phyloP scores from a whole-genome alignment of 2,329 filamentous ascomycete genomes.

The Alternaria gaisen region DNA sequence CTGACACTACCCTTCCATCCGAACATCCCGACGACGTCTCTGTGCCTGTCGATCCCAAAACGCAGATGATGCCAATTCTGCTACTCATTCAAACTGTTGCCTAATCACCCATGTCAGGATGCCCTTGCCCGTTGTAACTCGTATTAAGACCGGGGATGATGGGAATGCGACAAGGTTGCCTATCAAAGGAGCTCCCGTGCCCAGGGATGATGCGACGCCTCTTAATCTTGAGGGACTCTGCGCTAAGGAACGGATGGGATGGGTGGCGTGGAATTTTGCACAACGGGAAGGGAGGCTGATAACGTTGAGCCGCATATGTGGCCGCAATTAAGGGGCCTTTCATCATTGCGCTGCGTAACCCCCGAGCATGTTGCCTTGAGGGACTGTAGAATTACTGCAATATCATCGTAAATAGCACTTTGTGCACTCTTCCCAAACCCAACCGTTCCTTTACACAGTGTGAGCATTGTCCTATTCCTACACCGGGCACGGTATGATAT shows the following conservation, averaged over 20 bases:
- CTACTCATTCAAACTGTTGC: conserved; percentile 22
- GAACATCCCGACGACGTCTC: neutral
- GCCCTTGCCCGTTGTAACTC: conserved; percentile 12
- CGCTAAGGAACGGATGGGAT: conserved; percentile 7
- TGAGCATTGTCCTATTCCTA: neutral
- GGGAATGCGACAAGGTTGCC: conserved; percentile 5
- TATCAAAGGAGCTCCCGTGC: conserved; percentile 20
- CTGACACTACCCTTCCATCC: conserved; percentile 12
- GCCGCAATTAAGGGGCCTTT: conserved; percentile 9
- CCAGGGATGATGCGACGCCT: conserved; percentile 24
- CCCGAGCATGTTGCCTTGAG: neutral
- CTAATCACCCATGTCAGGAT: conserved; percentile 19
- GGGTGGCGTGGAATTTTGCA: neutral
- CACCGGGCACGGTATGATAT: neutral
- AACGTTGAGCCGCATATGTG: conserved; percentile 32
- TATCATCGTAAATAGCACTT: conserved; percentile 9
- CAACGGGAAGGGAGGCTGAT: conserved; percentile 23
- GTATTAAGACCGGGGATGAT: conserved; percentile 3
- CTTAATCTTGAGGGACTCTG: conserved; percentile 24
- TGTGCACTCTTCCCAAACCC: neutral
- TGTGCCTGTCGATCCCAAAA: conserved; percentile 30
- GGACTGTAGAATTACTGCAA: neutral
- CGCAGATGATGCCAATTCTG: conserved; percentile 16
- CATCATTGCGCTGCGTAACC: neutral
- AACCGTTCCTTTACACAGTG: conserved; percentile 5